phyloP scores from a whole-genome alignment of 2,329 filamentous ascomycete species.

The Macroventuria anomochaeta region DNA sequence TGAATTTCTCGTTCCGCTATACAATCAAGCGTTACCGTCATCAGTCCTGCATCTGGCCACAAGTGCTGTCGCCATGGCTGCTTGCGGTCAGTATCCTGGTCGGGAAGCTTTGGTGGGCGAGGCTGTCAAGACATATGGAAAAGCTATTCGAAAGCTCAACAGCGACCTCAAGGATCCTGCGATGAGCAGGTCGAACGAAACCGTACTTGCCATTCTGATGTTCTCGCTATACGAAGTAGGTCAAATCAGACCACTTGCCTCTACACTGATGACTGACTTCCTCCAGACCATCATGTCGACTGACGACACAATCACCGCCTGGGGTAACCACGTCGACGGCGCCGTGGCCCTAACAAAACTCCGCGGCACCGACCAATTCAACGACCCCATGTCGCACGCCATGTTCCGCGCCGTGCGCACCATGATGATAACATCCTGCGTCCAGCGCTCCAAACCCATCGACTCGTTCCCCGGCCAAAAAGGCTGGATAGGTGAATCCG shows the following conservation, averaged over 20 bases:
- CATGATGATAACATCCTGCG: slow-evolving; percentile 52
- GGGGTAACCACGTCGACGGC: slow-evolving; percentile 51
- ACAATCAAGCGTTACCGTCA: slow-evolving; percentile 41
- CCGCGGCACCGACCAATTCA: slow-evolving; percentile 49
- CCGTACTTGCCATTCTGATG: slow-evolving; percentile 48
- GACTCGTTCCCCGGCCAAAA: slow-evolving; percentile 46
- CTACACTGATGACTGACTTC: not conserved
- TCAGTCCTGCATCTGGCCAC: slow-evolving; percentile 52
- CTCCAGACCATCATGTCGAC: slow-evolving; percentile 48
- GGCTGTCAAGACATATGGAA: slow-evolving; percentile 47
- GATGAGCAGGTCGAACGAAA: slow-evolving; percentile 47
- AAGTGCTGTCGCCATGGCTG: slow-evolving; percentile 48
- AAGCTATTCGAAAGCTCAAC: slow-evolving; percentile 47
- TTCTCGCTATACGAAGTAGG: slow-evolving; percentile 53
- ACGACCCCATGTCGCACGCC: slow-evolving; percentile 45
- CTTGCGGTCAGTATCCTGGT: slow-evolving; percentile 49
- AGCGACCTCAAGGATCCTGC: slow-evolving; percentile 46
- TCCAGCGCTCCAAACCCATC: slow-evolving; percentile 49
- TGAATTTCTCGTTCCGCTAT: slow-evolving; percentile 48
- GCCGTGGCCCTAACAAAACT: slow-evolving; percentile 50
- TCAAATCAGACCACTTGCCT: not conserved
- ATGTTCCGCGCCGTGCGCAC: slow-evolving; percentile 51
- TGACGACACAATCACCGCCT: slow-evolving; percentile 46
- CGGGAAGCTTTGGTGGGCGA: slow-evolving; percentile 42
- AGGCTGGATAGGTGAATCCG: slow-evolving; percentile 44